Conservation (phyloP, 441 rosid genomes). For the Euphorbia celastroides region DNA sequence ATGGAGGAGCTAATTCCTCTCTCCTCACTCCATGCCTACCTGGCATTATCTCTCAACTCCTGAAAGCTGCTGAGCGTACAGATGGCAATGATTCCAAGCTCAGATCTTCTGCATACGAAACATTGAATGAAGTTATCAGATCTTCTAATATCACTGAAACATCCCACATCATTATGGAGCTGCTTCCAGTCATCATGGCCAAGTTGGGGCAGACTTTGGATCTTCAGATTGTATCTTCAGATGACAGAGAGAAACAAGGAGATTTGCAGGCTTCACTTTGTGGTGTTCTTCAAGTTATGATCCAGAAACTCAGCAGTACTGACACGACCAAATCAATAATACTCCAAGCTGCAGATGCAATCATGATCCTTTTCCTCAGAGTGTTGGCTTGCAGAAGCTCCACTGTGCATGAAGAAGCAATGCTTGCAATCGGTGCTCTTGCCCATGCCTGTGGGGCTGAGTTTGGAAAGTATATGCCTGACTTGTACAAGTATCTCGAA, state of each 20-base stretch:
- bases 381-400: conserved; percentile 86
- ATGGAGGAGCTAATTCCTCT: conserved; percentile 56
- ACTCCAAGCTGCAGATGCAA: conserved; percentile 75
- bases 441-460: conserved; percentile 81
- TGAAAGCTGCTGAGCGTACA: conserved; percentile 66
- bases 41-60: conserved; percentile 55
- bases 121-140: conserved; percentile 85
- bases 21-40: conserved; percentile 62
- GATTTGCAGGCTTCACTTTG: conserved; percentile 89
- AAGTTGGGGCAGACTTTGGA: conserved; percentile 75
- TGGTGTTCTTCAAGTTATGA: conserved; percentile 90
- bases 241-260: conserved; percentile 89
- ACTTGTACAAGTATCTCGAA: conserved; percentile 71
- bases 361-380: conserved; percentile 76
- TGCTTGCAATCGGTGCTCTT: conserved; percentile 95
- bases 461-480: conserved; percentile 77
- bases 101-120: conserved; percentile 78
- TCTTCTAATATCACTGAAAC: conserved; percentile 67
- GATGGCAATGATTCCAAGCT: conserved; percentile 83
- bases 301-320: conserved; percentile 69
- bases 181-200: conserved; percentile 72
- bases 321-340: conserved; percentile 56
- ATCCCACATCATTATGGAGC: conserved; percentile 56
- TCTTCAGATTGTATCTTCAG: conserved; percentile 62
- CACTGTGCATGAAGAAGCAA: conserved; percentile 98